A percentile compares a stretch with the other conserved stretches of the same genome.
Conservation (phyloP, 2,329 filamentous ascomycete species). For the Venturia oleaginea region DNA sequence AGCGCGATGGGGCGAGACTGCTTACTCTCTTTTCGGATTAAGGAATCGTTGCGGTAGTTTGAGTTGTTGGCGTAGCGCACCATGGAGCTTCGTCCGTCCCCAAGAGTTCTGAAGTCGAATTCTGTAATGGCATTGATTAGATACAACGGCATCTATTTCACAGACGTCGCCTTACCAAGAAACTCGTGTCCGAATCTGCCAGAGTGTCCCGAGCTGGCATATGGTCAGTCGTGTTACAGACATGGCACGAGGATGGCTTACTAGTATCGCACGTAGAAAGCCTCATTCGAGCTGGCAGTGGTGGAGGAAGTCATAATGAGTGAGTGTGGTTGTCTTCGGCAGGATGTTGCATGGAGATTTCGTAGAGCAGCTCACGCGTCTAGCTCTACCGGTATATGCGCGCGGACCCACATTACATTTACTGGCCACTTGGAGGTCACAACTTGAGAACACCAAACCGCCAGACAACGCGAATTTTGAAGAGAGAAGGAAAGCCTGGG, state of each 20-base stretch:
- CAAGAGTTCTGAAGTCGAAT: slow-evolving; percentile 89
- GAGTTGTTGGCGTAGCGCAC: slow-evolving; percentile 98
- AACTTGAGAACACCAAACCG: too few relatives aligned
- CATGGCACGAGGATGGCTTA: slow-evolving; percentile 41
- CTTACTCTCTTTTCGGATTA: slow-evolving; percentile 99
- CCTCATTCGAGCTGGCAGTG: slow-evolving; percentile 64
- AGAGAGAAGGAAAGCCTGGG: background rate
- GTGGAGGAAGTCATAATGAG: slow-evolving; percentile 13
- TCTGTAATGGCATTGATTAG: slow-evolving; percentile 45
- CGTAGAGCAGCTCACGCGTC: too few relatives aligned
- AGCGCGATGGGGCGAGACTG: slow-evolving; percentile 13
- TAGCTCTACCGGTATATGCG: too few relatives aligned
- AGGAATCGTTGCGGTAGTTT: slow-evolving; percentile 96
- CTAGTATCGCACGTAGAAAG: slow-evolving; percentile 98
- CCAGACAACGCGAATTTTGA: background rate
- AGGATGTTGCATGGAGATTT: too few relatives aligned
- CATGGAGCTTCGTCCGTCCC: slow-evolving; percentile 85
- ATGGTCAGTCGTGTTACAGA: slow-evolving; percentile 18
- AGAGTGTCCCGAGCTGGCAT: slow-evolving; percentile 80
- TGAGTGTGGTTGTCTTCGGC: background rate
- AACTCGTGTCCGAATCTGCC: slow-evolving; percentile 98
- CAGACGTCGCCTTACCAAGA: slow-evolving; percentile 51
- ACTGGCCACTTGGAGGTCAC: too few relatives aligned
- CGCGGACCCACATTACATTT: too few relatives aligned
- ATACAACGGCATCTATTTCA: slow-evolving; percentile 2